phyloP scores from a whole-genome alignment of 768 basidiomycete species.

The Russula ochroleuca region DNA sequence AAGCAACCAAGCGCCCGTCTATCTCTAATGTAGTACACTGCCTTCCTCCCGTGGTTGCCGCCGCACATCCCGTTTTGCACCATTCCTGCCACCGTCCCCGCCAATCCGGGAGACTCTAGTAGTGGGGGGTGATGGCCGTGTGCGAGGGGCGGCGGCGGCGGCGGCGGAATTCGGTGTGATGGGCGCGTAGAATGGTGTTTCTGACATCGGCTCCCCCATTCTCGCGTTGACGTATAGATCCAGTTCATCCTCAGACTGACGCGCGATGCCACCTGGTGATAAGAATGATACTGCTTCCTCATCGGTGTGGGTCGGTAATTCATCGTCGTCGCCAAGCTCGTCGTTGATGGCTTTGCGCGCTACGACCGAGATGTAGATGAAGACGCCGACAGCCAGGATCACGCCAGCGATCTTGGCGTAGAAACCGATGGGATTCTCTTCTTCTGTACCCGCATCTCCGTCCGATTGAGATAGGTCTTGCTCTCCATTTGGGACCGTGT shows the following conservation, averaged over 20 bases:
- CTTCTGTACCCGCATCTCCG: constrained; percentile 28
- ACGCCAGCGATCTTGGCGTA: constrained; percentile 69
- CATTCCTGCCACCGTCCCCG: constrained; percentile 14
- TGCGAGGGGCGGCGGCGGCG: constrained; percentile 9
- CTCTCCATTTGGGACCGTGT: constrained; percentile 30
- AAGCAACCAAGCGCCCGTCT: constrained; percentile 3
- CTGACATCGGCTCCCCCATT: constrained; percentile 21
- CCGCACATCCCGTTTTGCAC: constrained; percentile 12
- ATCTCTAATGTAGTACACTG: constrained; percentile 5
- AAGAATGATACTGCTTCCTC: constrained; percentile 28
- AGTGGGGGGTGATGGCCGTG: constrained; percentile 5
- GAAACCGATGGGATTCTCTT: constrained; percentile 48
- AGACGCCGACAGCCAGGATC: constrained; percentile 63
- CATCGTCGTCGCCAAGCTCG: constrained; percentile 47
- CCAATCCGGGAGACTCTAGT: constrained; percentile 14
- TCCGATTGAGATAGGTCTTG: constrained; percentile 10
- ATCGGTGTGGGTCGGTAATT: constrained; percentile 27
- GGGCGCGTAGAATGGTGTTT: constrained; percentile 14
- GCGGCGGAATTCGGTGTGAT: constrained; percentile 21
- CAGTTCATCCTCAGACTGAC: constrained; percentile 19
- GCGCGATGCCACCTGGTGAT: constrained; percentile 16
- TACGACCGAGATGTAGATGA: constrained; percentile 75
- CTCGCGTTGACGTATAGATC: constrained; percentile 18
- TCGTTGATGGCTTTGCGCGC: constrained; percentile 64
- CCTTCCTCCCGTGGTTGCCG: constrained; percentile 17